Evolutionary conservation across 148 eudicot genomes (phyloP), one percentile per base, ranked within the genome.

Genomic region (Vaccinium corymbosum): DNA sequence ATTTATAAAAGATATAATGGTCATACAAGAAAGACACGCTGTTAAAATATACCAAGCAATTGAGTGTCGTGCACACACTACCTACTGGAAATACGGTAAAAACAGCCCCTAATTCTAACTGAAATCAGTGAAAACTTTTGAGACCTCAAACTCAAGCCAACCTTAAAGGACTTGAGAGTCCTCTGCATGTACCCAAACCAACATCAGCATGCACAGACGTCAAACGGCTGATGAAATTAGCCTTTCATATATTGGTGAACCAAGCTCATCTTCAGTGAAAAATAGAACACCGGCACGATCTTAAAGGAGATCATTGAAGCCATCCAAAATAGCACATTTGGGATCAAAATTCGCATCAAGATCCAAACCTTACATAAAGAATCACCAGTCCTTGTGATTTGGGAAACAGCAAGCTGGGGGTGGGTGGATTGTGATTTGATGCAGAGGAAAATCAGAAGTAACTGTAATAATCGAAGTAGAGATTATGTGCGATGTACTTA

Each of bases 131-230:
- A 29, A 68, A 17, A 68, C 19, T 14, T 68, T 38, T 27, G 38
- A 68, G 73, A 68, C 73, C 73, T 68, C 17, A 68, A 27, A 68
- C 73, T 68, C 73, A 68, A 29, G 73, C 73, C 16, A 68, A 4
- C 19, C 17, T 68, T 27, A 29, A 68, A 68, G 32, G 17, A 66
- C 16, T 66, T 8, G 7, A 27, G 17, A 29, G 17, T 68, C 73
- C 42, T 68, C 14, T 27, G 38, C 38, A 68, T 11, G 42, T 27
- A 35, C 38, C 27, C 17, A 68, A 25, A 68, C 71, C 71, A 68
- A 68, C 38, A 68, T 68, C 38, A 27, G 0, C 3, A 29, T 13
- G 7, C 73, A 29, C 73, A 11, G 29, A 12, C 51, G 9, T 2
- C 35, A 4, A 77, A 51, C 2, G 17, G 19, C 38, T 32, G 48